phyloP scores from a whole-genome alignment of 257 asterid genomes.

The Przewalskia tangutica region DNA sequence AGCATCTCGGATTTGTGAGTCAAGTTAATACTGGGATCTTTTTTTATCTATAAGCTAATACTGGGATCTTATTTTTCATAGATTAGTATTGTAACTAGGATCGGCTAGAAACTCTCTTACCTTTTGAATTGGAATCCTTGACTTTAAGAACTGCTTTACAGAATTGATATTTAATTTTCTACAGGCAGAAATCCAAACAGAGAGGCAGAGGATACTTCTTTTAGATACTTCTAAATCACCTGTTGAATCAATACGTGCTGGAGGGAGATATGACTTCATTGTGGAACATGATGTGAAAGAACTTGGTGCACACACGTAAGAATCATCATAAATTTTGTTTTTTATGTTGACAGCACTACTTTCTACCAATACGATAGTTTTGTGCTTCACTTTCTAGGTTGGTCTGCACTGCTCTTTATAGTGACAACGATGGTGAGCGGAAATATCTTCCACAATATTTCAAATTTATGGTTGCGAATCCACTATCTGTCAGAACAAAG shows the following conservation, averaged over 20 bases:
- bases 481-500: conserved; percentile 96
- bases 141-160: neutral
- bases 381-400: conserved; percentile 31
- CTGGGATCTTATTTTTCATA: neutral
- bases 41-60: neutral
- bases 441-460: conserved; percentile 97
- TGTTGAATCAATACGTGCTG: conserved; percentile 88
- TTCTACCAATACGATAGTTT: neutral
- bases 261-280: conserved; percentile 96
- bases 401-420: conserved; percentile 96
- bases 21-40: neutral
- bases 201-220: conserved; percentile 86
- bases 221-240: conserved; percentile 89
- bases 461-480: conserved; percentile 91
- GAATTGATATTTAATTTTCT: conserved; percentile 18
- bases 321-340: conserved; percentile 10
- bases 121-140: neutral
- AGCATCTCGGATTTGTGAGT: neutral
- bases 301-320: conserved; percentile 98
- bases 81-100: neutral
- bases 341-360: conserved; percentile 5
- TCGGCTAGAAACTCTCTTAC: neutral
- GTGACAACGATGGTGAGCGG: conserved; percentile 79
- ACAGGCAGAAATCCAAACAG: conserved; percentile 98
- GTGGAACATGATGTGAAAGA: conserved; percentile 99